Conservation (phyloP, 2,329 filamentous ascomycete genomes). For the Ophiobolus disseminans region DNA sequence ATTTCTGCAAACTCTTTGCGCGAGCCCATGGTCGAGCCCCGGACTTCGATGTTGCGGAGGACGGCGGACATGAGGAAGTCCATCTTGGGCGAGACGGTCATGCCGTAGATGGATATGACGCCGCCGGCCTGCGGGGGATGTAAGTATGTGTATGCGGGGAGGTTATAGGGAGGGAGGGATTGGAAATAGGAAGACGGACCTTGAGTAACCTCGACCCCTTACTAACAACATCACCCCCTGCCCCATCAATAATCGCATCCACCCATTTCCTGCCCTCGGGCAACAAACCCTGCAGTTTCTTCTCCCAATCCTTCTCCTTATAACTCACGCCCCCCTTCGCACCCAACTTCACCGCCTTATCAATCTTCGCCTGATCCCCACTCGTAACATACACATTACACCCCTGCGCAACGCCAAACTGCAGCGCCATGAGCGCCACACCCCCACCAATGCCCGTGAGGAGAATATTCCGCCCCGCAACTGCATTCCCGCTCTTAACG, state of each 20-base stretch:
- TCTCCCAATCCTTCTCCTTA: conserved; percentile 80
- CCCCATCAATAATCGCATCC: conserved; percentile 89
- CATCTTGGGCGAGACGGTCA: conserved; percentile 88
- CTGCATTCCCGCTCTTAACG: conserved; percentile 73
- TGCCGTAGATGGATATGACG: conserved; percentile 85
- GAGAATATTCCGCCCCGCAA: conserved; percentile 74
- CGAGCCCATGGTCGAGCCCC: conserved; percentile 90
- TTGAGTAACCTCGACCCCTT: conserved; percentile 74
- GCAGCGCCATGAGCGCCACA: conserved; percentile 80
- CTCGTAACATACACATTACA: conserved; percentile 82
- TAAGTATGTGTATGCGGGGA: no score
- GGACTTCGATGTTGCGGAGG: conserved; percentile 85
- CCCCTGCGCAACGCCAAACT: conserved; percentile 78
- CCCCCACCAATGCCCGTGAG: conserved; percentile 93
- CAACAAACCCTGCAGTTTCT: conserved; percentile 69
- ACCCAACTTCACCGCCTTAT: conserved; percentile 73
- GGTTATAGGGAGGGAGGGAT: no score
- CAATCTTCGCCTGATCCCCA: conserved; percentile 76
- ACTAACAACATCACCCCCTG: conserved; percentile 82
- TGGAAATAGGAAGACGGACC: conserved; percentile 41
- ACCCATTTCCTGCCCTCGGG: conserved; percentile 71
- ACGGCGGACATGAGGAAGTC: conserved; percentile 84
- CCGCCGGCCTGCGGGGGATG: conserved; percentile 81
- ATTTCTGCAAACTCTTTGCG: conserved; percentile 89
- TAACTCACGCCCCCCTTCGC: conserved; percentile 85